A percentile compares a stretch with the other conserved stretches of the same genome.
Evolutionary conservation across 2,329 filamentous ascomycete species (phyloP).

Genomic region (Dothiorella sarmentorum): DNA sequence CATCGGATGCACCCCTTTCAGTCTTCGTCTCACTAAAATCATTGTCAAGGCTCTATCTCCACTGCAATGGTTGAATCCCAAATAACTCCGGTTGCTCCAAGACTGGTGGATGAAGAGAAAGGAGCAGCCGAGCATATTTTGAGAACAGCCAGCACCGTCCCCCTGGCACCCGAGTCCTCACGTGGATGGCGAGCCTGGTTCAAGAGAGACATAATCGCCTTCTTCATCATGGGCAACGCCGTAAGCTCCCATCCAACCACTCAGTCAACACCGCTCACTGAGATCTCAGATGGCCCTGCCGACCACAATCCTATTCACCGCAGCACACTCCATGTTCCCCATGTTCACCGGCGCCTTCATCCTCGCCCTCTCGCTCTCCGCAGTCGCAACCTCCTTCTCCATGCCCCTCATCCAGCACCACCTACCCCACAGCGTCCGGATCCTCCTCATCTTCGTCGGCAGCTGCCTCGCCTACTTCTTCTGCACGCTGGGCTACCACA

Average conservation of each 20-base stretch:
- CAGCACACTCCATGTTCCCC: background rate
- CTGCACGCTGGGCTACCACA: background rate
- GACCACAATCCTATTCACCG: background rate
- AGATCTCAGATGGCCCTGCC: background rate
- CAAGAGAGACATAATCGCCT: background rate
- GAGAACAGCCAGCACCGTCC: background rate
- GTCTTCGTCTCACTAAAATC: background rate
- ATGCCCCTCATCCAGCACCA: background rate
- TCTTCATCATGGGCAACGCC: background rate
- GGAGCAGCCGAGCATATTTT: background rate
- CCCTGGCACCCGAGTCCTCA: background rate
- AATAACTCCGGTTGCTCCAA: background rate
- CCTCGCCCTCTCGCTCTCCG: background rate
- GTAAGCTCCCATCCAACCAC: background rate
- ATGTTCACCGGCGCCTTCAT: slow-evolving; percentile 1
- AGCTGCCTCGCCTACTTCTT: slow-evolving; percentile 6
- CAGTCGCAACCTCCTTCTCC: background rate
- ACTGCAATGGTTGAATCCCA: background rate
- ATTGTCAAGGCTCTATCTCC: background rate
- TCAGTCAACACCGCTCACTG: background rate
- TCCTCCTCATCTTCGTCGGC: background rate
- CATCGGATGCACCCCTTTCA: too few relatives aligned
- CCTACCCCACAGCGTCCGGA: background rate
- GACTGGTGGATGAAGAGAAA: background rate
- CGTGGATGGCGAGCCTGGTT: background rate